These are phyloP conservation scores for Conticribra guillardii DNA, from an alignment of 108 stramenopile species.

Conservation along the genomic window DNA sequence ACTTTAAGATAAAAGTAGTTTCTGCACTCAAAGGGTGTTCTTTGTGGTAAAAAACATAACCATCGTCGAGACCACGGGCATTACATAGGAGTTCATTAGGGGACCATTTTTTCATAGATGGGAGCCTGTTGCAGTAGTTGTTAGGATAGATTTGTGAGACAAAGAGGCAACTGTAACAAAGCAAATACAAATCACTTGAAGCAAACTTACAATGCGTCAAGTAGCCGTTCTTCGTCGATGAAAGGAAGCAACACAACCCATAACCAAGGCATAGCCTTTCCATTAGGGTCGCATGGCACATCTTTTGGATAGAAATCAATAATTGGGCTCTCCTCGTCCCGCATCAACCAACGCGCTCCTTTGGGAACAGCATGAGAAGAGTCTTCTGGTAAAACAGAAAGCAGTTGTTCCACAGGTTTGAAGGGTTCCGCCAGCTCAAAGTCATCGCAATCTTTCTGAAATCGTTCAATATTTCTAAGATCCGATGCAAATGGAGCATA, in stretches of 20 bases:
- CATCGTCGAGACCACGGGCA: slow-evolving; percentile 84
- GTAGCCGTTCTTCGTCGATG: slow-evolving; percentile 94
- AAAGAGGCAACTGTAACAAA: slow-evolving; percentile 5
- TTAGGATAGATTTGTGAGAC: background rate
- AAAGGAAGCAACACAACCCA: slow-evolving; percentile 99
- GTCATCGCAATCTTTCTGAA: slow-evolving; percentile 68
- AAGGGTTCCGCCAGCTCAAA: slow-evolving; percentile 93
- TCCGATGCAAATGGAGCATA: slow-evolving; percentile 99
- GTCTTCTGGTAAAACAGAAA: slow-evolving; percentile 96
- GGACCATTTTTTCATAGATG: slow-evolving; percentile 88
- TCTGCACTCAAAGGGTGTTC: slow-evolving; percentile 60
- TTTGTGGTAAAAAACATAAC: slow-evolving; percentile 80
- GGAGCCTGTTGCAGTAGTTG: slow-evolving; percentile 39
- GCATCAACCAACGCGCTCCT: slow-evolving; percentile 92
- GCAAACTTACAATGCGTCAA: slow-evolving; percentile 73
- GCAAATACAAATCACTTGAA: slow-evolving; percentile 1
- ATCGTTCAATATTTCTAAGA: slow-evolving; percentile 92
- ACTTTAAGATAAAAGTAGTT: slow-evolving; percentile 55
- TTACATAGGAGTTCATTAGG: slow-evolving; percentile 80
- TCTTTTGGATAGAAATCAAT: slow-evolving; percentile 96
- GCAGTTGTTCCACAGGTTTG: slow-evolving; percentile 95
- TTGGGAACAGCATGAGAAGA: slow-evolving; percentile 95
- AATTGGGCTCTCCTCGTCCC: slow-evolving; percentile 89
- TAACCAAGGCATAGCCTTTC: slow-evolving; percentile 98
- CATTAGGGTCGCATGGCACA: slow-evolving; percentile 97